Evolutionary conservation across 495 filamentous ascomycete genomes (phyloP).

Genomic region (Bombardia bombarda): DNA sequence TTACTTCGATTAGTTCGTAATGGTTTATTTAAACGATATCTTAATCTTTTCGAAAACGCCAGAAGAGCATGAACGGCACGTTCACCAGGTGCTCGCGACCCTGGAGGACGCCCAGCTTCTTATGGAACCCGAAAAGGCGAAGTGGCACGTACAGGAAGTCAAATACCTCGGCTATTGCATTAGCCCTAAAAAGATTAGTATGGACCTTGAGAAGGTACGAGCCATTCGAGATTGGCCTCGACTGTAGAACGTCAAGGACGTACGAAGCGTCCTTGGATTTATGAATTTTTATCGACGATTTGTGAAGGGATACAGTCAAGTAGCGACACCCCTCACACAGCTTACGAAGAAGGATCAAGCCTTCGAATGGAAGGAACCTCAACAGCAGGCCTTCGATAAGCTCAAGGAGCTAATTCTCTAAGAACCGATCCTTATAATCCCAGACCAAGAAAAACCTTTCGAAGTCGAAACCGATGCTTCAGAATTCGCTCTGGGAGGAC

Average conservation of each 20-base stretch:
- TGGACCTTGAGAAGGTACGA: conserved; percentile 4
- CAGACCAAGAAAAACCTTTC: not conserved
- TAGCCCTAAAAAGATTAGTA: not conserved
- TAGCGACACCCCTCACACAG: not conserved
- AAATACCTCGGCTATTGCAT: not conserved
- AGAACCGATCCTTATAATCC: not conserved
- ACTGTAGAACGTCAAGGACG: not conserved
- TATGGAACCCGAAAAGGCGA: not conserved
- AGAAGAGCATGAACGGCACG: not conserved
- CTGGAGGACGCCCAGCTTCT: not conserved
- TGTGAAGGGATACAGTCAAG: not conserved
- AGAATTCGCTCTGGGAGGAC: not conserved
- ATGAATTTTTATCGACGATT: conserved; percentile 12
- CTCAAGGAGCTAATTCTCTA: not conserved
- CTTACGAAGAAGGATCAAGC: not conserved
- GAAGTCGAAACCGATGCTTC: conserved; percentile 1
- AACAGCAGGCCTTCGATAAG: not conserved
- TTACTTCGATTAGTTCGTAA: not conserved
- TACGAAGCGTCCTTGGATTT: conserved; percentile 1
- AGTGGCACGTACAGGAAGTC: not conserved
- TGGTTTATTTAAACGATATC: conserved; percentile 3
- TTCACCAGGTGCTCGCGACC: not conserved
- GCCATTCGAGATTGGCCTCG: not conserved
- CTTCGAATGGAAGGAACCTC: not conserved
- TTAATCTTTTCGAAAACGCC: conserved; percentile 4